phyloP scores from a whole-genome alignment of 192 early-diverging fungal genomes.

The Mortierella hygrophila region DNA sequence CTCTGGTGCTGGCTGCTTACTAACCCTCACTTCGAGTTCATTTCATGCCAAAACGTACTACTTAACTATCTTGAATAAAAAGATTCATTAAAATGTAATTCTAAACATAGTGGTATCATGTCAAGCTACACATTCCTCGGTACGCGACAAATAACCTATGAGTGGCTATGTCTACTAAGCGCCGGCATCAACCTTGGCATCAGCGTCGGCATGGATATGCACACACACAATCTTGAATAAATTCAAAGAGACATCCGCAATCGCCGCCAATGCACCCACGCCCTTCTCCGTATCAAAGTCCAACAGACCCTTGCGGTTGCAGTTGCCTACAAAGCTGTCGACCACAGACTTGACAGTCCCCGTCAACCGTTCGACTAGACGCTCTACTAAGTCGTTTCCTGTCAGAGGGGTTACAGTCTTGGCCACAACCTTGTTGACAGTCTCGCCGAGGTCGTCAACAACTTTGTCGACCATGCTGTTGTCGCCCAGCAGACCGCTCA shows the following conservation, averaged over 20 bases:
- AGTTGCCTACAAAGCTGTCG: constrained; percentile 28
- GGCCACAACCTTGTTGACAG: constrained; percentile 5
- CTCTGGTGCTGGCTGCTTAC: no score
- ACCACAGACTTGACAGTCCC: constrained; percentile 16
- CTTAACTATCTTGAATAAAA: no score
- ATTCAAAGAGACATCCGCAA: constrained; percentile 11
- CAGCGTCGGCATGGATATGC: constrained; percentile 9
- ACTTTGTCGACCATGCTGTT: neutral
- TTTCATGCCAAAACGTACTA: no score
- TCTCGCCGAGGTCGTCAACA: neutral
- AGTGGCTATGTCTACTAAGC: neutral
- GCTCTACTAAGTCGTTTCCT: constrained; percentile 2
- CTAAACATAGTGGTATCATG: no score
- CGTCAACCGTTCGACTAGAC: neutral
- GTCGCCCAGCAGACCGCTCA: constrained; percentile 4
- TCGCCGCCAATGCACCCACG: constrained; percentile 7
- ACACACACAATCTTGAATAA: constrained; percentile 27
- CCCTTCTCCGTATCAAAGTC: constrained; percentile 26
- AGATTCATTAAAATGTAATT: no score
- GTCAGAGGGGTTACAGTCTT: neutral
- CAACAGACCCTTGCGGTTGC: constrained; percentile 21
- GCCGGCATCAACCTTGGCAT: neutral
- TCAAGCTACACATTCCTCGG: neutral
- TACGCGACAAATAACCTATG: neutral
- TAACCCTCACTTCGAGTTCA: no score